phyloP scores from a whole-genome alignment of 345 rosid species.

The Kernera saxatilis region DNA sequence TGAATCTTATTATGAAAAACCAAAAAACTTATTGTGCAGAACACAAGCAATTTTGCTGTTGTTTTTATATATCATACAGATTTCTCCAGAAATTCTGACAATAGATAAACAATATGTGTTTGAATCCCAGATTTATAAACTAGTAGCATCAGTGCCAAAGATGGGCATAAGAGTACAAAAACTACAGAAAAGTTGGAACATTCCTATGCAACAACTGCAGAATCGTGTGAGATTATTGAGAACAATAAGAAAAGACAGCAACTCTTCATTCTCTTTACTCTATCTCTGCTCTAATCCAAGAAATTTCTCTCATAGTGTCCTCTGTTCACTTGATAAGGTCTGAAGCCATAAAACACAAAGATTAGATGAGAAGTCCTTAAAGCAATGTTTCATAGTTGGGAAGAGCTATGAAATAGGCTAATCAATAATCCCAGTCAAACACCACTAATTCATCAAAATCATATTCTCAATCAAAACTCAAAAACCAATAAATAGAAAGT shows the following conservation, averaged over 20 bases:
- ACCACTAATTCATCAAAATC: not conserved
- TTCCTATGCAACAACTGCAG: not conserved
- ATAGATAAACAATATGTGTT: not conserved
- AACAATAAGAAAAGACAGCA: not conserved
- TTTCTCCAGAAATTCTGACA: not conserved
- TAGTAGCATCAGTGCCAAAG: not conserved
- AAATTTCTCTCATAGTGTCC: not conserved
- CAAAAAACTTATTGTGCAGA: not conserved
- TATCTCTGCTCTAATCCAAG: not conserved
- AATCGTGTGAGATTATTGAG: constrained; percentile 2
- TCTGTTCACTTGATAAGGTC: constrained; percentile 9
- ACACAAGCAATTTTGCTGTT: not conserved
- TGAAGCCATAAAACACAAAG: constrained; percentile 1
- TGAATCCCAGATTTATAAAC: not conserved
- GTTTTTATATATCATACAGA: not conserved
- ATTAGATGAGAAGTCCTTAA: constrained; percentile 3
- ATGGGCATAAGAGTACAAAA: not conserved
- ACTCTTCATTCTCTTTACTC: not conserved
- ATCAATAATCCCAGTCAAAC: not conserved
- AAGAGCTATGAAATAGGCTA: not conserved
- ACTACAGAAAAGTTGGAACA: not conserved
- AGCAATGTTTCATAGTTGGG: not conserved
- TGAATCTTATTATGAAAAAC: not conserved
- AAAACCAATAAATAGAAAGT: not conserved
- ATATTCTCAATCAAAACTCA: not conserved